phyloP scores from a whole-genome alignment of 352 stramenopile genomes.

The Globisporangium cederbergense region DNA sequence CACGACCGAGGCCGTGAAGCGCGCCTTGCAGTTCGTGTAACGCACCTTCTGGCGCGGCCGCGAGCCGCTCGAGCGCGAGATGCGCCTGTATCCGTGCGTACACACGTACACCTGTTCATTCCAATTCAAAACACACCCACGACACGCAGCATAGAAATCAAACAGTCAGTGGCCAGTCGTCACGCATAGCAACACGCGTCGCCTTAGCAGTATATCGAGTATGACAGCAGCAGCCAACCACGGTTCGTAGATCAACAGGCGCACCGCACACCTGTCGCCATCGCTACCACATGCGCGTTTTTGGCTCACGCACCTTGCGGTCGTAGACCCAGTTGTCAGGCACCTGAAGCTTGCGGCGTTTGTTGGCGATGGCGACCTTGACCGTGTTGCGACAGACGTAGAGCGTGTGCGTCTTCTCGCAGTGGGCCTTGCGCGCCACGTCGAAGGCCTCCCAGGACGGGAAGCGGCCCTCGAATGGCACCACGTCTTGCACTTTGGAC shows the following conservation, averaged over 20 bases:
- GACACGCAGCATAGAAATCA: neutral
- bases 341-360: conserved; percentile 65
- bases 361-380: conserved; percentile 70
- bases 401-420: conserved; percentile 77
- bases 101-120: conserved; percentile 62
- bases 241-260: no score
- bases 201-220: neutral
- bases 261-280: no score
- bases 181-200: neutral
- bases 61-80: conserved; percentile 59
- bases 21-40: conserved; percentile 63
- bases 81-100: conserved; percentile 66
- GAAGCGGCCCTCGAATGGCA: conserved; percentile 66
- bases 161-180: neutral
- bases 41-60: conserved; percentile 64
- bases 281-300: neutral
- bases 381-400: conserved; percentile 80
- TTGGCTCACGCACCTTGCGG: conserved; percentile 43
- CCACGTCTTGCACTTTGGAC: conserved; percentile 46
- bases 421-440: conserved; percentile 54
- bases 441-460: conserved; percentile 79
- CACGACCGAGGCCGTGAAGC: conserved; percentile 61
- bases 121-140: neutral
- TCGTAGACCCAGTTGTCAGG: conserved; percentile 63
- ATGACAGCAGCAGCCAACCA: neutral